Base-by-base conservation (phyloP, 2,329 filamentous ascomycete genomes). In the Aureobasidium uvarum region DNA sequence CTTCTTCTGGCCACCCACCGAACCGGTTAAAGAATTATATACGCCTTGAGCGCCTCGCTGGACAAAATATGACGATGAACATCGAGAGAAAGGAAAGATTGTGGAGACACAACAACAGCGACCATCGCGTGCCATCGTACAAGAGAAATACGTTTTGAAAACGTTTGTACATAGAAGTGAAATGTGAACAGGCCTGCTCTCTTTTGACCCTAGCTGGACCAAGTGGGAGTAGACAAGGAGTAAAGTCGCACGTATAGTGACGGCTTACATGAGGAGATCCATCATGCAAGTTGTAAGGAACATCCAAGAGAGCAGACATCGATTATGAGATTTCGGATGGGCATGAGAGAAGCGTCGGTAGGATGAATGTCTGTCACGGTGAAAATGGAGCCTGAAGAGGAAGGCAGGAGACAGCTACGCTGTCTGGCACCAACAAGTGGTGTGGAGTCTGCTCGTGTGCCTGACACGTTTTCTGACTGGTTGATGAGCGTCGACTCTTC, bases 111-210 rank as follows among this genome's bases (percentile, higher is more conserved):
- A 25, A 50, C 20, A 62, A 43, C 25, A 48, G 28, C 31, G 43
- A 25, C 14, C 25, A 46, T 18, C 10, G 41, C 13, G 6, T 23
- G 43, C 38, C 56, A n/a, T 6, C 31, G 56, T 46, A 11, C 41
- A 36, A 60, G 41, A 38, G 55, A 48, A 60, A 48, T 6, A 48
- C 31, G 56, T 60, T 43, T n/a, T 46, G n/a, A 31, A 60, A 60
- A 48, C 56, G 43, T 60, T 48, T 60, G n/a, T 60, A 60, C 56
- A 60, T 16, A 46, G 56, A 60, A 60, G 56, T 38, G 56, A 60
- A 60, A 25, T 43, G 54, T n/a, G 25, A 58, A 25, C 25, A 18
- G 39, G 25, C 39, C 38, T 43, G 16, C 39, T 54, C 50, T 31
- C 18, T 28, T 25, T 23, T 13, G 23, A 23, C 14, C 20, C 11